A percentile compares a stretch with the other conserved stretches of the same genome.
phyloP scores from a whole-genome alignment of 306 rosid species.

The Cajanus cajan region DNA sequence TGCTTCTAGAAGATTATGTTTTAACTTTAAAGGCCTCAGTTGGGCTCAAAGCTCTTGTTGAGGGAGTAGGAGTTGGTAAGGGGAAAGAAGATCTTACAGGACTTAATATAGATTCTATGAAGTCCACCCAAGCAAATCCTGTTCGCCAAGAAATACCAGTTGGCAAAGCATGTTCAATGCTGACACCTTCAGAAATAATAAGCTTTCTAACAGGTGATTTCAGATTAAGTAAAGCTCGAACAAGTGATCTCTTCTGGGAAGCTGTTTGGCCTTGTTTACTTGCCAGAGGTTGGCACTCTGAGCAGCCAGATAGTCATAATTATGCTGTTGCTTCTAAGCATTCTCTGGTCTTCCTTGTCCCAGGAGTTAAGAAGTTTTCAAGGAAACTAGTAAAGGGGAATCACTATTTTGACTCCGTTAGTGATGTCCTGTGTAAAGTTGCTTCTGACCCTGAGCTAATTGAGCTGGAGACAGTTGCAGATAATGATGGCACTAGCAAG shows the following conservation, averaged over 20 bases:
- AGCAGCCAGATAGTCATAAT: constrained; percentile 64
- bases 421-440: constrained; percentile 74
- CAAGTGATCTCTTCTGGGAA: constrained; percentile 94
- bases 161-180: constrained; percentile 81
- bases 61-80: constrained; percentile 80
- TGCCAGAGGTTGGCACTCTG: constrained; percentile 97
- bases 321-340: constrained; percentile 52
- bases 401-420: constrained; percentile 78
- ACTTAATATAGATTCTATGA: constrained; percentile 46
- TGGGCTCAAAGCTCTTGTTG: constrained; percentile 74
- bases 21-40: constrained; percentile 54
- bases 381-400: constrained; percentile 75
- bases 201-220: constrained; percentile 77
- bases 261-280: constrained; percentile 99
- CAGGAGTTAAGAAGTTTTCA: constrained; percentile 78
- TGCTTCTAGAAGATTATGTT: constrained; percentile 70
- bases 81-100: constrained; percentile 87
- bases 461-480: constrained; percentile 52
- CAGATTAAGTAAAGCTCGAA: constrained; percentile 88
- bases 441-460: constrained; percentile 84
- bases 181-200: constrained; percentile 64
- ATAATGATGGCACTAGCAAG: constrained; percentile 35
- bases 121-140: constrained; percentile 51
- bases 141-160: constrained; percentile 75
- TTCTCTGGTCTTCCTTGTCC: constrained; percentile 77